Conservation (phyloP, 495 filamentous ascomycete species). For the Echria macrotheca region DNA sequence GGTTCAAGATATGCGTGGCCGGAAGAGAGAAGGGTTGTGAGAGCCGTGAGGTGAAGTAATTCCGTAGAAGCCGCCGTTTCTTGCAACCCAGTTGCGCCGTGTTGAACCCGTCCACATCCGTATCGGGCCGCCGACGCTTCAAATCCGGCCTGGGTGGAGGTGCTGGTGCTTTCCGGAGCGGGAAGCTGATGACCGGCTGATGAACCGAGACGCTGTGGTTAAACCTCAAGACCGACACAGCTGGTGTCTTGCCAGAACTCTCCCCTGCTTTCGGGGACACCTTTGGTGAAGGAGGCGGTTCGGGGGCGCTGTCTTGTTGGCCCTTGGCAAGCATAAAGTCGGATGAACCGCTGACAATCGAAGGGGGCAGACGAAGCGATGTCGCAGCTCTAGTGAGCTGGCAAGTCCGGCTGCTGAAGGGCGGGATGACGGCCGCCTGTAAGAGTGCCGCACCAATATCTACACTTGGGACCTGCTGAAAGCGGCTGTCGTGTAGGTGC, state of each 20-base stretch:
- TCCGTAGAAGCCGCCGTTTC: conserved; percentile 59
- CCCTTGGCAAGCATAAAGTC: too few relatives aligned
- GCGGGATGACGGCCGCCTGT: conserved; percentile 17
- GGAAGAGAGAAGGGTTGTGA: conserved; percentile 63
- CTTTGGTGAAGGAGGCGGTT: too few relatives aligned
- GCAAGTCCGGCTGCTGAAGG: conserved; percentile 12
- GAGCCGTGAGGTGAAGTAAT: conserved; percentile 63
- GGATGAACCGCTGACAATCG: not conserved
- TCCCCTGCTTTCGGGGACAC: too few relatives aligned
- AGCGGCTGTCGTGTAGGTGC: conserved; percentile 19
- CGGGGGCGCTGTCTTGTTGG: too few relatives aligned
- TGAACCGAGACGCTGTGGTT: conserved; percentile 12
- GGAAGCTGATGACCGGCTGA: conserved; percentile 19
- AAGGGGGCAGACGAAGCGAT: not conserved
- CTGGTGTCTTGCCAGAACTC: too few relatives aligned
- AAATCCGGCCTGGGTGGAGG: conserved; percentile 20
- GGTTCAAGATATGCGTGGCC: conserved; percentile 61
- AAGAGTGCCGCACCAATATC: conserved; percentile 20
- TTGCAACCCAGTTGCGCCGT: conserved; percentile 50
- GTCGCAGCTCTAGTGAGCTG: conserved; percentile 15
- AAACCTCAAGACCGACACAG: not conserved
- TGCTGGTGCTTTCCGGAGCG: not conserved
- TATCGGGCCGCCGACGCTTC: conserved; percentile 53
- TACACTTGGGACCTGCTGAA: conserved; percentile 10
- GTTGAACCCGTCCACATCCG: conserved; percentile 58